Base-by-base conservation (phyloP, 345 rosid genomes). In the Mercurialis annua region DNA sequence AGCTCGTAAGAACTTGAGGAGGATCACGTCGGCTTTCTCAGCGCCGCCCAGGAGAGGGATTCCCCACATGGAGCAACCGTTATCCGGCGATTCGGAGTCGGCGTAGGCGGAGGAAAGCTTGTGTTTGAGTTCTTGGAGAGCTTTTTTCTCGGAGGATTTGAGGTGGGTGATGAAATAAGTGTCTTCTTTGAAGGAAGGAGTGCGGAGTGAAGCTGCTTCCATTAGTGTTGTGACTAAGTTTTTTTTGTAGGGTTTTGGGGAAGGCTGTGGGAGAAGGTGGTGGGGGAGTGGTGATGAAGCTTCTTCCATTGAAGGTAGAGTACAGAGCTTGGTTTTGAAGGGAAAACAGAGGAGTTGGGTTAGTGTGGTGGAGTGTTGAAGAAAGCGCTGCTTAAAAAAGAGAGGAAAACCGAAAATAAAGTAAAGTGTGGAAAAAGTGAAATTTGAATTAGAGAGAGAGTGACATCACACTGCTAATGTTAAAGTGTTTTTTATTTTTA, bases 1-100 rank as follows among this genome's bases (percentile, higher is more conserved):
- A 0, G 99, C 99, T 27, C 98, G 80, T 29, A 94, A 81, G 74
- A 94, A 94, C 78, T 94, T 94, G 59, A 91, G 71, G 31, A 94
- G 81, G 64, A 94, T 82, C 54, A 94, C 99, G 59, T 92, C 88
- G 29, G 98, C 90, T 47, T 74, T 83, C 27, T 84, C 96, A 70
- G 80, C 87, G 11, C 81, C 86, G 16, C 78, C 71, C 12, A 85
- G 73, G 21, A 94, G 92, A 50, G 87, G 72, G 16, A 89, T 78
- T 6, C 90, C 96, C 98, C 99, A 94, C 87, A 91, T 88, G 50
- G 88, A 77, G 59, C 82, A 73, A 4, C 70, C 73, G 21, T 29
- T 48, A 59, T 70, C n/a, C n/a, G n/a, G n/a, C n/a, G n/a, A n/a
- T n/a, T n/a, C 66, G 17, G 66, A 38, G 23, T 17, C 69, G 18